phyloP scores from a whole-genome alignment of 2,329 filamentous ascomycete species.

The Keithomyces neogunnii region DNA sequence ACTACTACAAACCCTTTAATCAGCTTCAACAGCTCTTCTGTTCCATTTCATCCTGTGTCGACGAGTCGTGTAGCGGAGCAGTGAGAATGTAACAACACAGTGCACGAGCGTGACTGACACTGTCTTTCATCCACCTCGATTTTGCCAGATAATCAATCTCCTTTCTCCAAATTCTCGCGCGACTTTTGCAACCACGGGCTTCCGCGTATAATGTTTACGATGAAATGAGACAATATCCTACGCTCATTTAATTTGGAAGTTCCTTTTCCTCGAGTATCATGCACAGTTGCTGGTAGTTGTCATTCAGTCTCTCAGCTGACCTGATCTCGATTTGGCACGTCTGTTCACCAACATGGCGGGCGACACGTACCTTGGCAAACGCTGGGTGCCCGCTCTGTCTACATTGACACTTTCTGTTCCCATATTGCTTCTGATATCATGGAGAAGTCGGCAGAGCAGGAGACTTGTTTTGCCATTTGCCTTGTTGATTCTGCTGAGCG shows the following conservation, averaged over 20 bases:
- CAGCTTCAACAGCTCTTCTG: too few relatives aligned
- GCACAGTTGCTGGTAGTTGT: not conserved
- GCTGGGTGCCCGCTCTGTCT: conserved; percentile 1
- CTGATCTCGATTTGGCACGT: not conserved
- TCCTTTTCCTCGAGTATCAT: not conserved
- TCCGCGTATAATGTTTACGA: not conserved
- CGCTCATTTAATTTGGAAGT: too few relatives aligned
- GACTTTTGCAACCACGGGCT: too few relatives aligned
- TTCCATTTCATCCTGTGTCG: too few relatives aligned
- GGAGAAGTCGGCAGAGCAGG: not conserved
- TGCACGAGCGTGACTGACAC: too few relatives aligned
- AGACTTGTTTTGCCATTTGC: not conserved
- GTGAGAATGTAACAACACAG: too few relatives aligned
- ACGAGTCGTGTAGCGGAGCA: too few relatives aligned
- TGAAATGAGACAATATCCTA: not conserved
- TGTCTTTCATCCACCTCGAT: not conserved
- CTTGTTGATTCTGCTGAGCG: conserved; percentile 11
- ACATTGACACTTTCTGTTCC: conserved; percentile 6
- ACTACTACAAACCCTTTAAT: too few relatives aligned
- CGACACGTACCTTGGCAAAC: not conserved
- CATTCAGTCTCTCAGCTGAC: not conserved
- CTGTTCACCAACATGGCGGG: not conserved
- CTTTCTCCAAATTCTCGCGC: conserved; percentile 4
- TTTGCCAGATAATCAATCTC: conserved; percentile 5
- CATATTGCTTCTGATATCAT: conserved; percentile 3